Conservation (phyloP, 768 basidiomycete genomes). For the Xerocomus brunneocitrinus region DNA sequence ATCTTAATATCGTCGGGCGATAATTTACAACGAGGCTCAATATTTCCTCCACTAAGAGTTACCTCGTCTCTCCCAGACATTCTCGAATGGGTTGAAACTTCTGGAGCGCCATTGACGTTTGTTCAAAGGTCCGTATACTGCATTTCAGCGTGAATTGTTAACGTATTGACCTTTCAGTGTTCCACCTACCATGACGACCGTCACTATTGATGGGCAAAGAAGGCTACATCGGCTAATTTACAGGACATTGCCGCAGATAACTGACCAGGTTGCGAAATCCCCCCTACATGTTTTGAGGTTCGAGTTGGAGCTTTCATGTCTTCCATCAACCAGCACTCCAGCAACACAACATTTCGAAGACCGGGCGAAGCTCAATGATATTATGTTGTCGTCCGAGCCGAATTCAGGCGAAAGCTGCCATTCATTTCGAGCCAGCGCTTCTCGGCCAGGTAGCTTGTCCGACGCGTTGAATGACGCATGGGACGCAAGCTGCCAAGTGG, state of each 20-base stretch:
- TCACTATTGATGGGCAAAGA: slow-evolving; percentile 28
- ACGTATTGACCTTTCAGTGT: slow-evolving; percentile 29
- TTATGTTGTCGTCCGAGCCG: not conserved
- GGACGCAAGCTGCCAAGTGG: slow-evolving; percentile 32
- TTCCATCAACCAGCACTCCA: not conserved
- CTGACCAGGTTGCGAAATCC: slow-evolving; percentile 3
- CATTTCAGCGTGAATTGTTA: not conserved
- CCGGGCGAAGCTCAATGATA: not conserved
- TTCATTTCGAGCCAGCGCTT: not conserved
- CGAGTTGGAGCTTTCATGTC: slow-evolving; percentile 33
- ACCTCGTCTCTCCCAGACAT: slow-evolving; percentile 37
- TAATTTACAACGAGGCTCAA: slow-evolving; percentile 31
- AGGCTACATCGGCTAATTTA: slow-evolving; percentile 49
- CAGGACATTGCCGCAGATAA: slow-evolving; percentile 28
- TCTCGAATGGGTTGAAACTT: slow-evolving; percentile 41
- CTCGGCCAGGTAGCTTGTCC: not conserved
- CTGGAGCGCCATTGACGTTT: slow-evolving; percentile 37
- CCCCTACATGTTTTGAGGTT: slow-evolving; percentile 33
- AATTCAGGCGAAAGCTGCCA: not conserved
- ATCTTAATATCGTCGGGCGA: slow-evolving; percentile 43
- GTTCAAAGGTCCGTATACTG: slow-evolving; percentile 43
- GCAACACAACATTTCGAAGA: not conserved
- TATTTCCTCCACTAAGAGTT: slow-evolving; percentile 48
- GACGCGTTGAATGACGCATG: not conserved
- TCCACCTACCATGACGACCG: slow-evolving; percentile 34